phyloP scores from a whole-genome alignment of 768 basidiomycete species.

The Suillus ampliporus region DNA sequence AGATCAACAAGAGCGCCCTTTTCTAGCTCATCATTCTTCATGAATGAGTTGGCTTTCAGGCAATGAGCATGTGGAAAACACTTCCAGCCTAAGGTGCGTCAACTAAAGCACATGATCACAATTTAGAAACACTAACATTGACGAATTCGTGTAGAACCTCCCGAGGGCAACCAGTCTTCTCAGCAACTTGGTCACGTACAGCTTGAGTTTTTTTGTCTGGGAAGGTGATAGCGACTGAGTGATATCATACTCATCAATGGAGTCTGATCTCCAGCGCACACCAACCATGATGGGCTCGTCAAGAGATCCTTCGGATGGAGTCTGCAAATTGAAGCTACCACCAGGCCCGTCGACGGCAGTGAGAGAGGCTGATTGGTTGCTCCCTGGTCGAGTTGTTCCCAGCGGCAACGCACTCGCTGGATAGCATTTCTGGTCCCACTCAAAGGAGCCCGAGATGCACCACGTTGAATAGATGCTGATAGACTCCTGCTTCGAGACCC shows the following conservation, averaged over 20 bases:
- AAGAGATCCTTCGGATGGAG: neutral
- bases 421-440: neutral
- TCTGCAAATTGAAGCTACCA: neutral
- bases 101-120: neutral
- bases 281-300: neutral
- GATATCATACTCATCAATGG: neutral
- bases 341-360: neutral
- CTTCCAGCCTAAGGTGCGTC: neutral
- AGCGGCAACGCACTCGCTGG: neutral
- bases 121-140: neutral
- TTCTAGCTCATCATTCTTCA: neutral
- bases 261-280: neutral
- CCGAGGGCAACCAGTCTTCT: neutral
- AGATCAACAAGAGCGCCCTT: neutral
- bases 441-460: neutral
- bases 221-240: neutral
- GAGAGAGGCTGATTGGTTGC: neutral
- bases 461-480: neutral
- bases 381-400: neutral
- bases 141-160: neutral
- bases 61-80: neutral
- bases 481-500: neutral
- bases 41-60: neutral
- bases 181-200: neutral
- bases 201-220: neutral